A percentile compares a stretch with the other conserved stretches of the same genome.
These are phyloP conservation scores for Nicotiana tomentosiformis DNA, from an alignment of 257 asterid species.

Conservation along the genomic window DNA sequence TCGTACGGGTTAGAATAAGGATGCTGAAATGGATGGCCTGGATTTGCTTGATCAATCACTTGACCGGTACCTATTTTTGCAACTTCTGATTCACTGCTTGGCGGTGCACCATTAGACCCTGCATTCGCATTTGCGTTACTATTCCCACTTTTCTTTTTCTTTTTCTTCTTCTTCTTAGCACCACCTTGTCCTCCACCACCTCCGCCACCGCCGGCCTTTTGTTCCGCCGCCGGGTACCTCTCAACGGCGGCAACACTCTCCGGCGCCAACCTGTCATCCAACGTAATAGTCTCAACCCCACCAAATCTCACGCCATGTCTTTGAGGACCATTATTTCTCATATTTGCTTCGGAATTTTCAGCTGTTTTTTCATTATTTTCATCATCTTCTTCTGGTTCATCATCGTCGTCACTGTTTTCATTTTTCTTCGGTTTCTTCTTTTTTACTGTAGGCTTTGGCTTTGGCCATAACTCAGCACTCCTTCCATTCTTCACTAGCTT, in stretches of 20 bases:
- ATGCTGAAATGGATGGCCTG: slow-evolving; percentile 21
- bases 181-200: slow-evolving; percentile 26
- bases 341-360: slow-evolving; percentile 20
- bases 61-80: slow-evolving; percentile 33
- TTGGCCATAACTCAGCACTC: slow-evolving; percentile 77
- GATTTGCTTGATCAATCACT: slow-evolving; percentile 30
- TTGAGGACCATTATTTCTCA: slow-evolving; percentile 17
- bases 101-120: slow-evolving; percentile 26
- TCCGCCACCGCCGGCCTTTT: slow-evolving; percentile 12
- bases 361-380: slow-evolving; percentile 24
- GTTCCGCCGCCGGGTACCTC: slow-evolving; percentile 17
- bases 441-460: slow-evolving; percentile 47
- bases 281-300: slow-evolving; percentile 27
- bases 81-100: slow-evolving; percentile 34
- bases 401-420: slow-evolving; percentile 37
- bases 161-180: slow-evolving; percentile 62
- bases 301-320: slow-evolving; percentile 37
- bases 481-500: slow-evolving; percentile 60
- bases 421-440: slow-evolving; percentile 26
- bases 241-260: slow-evolving; percentile 26
- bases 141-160: slow-evolving; percentile 25
- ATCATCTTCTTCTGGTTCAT: slow-evolving; percentile 33
- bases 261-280: slow-evolving; percentile 21
- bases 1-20: background rate
- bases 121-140: slow-evolving; percentile 12